A percentile compares a stretch with the other conserved stretches of the same genome.
Evolutionary conservation across 2,329 filamentous ascomycete species (phyloP).

Genomic region (Aspergillus luchuensis): DNA sequence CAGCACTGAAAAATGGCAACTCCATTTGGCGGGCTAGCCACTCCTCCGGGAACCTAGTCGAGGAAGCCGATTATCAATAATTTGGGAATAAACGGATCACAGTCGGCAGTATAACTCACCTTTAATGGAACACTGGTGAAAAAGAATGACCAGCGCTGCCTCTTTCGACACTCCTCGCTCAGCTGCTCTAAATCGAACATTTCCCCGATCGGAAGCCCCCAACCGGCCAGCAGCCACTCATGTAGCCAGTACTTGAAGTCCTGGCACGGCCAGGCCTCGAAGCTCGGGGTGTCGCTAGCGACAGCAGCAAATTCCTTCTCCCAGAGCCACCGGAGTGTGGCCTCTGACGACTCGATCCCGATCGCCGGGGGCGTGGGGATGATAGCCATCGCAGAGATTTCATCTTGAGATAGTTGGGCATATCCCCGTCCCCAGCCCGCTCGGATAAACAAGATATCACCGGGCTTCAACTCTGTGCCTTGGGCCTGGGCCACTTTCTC

Average conservation of each 20-base stretch:
- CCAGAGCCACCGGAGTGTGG: background rate
- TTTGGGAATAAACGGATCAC: background rate
- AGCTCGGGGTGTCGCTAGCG: background rate
- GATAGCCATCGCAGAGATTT: background rate
- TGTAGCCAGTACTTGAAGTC: background rate
- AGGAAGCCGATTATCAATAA: background rate
- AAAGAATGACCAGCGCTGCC: background rate
- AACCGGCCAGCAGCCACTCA: constrained; percentile 31
- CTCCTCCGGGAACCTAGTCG: background rate
- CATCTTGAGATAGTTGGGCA: background rate
- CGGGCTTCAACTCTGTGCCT: background rate
- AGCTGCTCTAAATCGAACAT: constrained; percentile 16
- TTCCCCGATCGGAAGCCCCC: constrained; percentile 34
- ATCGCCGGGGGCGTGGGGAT: background rate
- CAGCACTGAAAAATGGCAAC: background rate
- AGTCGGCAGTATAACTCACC: background rate
- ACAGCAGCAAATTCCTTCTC: background rate
- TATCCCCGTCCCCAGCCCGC: background rate
- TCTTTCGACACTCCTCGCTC: background rate
- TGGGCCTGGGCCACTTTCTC: background rate
- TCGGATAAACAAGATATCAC: background rate
- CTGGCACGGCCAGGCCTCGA: constrained; percentile 1
- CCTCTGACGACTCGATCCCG: background rate
- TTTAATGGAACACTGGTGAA: background rate
- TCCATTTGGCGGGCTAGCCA: background rate